Conservation (phyloP, 2,329 filamentous ascomycete species). For the Xylariaceae sp. region DNA sequence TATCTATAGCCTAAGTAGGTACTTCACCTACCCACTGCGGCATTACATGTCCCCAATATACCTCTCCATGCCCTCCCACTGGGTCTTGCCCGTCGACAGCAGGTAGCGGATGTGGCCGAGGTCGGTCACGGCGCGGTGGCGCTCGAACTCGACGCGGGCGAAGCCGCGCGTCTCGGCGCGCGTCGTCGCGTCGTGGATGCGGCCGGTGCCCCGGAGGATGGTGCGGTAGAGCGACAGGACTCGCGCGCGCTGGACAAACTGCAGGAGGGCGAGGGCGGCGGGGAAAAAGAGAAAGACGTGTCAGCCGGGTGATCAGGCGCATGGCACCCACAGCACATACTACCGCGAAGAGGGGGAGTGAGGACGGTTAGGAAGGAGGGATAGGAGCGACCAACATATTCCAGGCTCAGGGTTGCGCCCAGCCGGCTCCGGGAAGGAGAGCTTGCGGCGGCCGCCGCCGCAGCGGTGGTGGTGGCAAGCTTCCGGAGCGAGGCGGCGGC, state of each 20-base stretch:
- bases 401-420: constrained; percentile 43
- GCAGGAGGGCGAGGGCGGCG: not conserved
- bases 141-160: constrained; percentile 54
- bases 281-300: not conserved
- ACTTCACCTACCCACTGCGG: not conserved
- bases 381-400: constrained; percentile 40
- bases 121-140: constrained; percentile 49
- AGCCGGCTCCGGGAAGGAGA: constrained; percentile 29
- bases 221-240: constrained; percentile 51
- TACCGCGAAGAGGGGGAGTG: not conserved
- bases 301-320: not conserved
- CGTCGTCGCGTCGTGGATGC: constrained; percentile 43
- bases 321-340: not conserved
- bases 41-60: constrained; percentile 34
- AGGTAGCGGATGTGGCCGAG: constrained; percentile 54
- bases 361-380: not conserved
- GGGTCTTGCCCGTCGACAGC: constrained; percentile 55
- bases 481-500: constrained; percentile 22
- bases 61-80: constrained; percentile 57
- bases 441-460: no score
- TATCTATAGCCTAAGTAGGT: no score
- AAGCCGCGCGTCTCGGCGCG: constrained; percentile 49
- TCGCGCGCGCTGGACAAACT: constrained; percentile 53
- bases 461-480: constrained; percentile 30
- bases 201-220: constrained; percentile 46